Base-by-base conservation (phyloP, 169 alveolate species). In the Cryptosporidium felis region DNA sequence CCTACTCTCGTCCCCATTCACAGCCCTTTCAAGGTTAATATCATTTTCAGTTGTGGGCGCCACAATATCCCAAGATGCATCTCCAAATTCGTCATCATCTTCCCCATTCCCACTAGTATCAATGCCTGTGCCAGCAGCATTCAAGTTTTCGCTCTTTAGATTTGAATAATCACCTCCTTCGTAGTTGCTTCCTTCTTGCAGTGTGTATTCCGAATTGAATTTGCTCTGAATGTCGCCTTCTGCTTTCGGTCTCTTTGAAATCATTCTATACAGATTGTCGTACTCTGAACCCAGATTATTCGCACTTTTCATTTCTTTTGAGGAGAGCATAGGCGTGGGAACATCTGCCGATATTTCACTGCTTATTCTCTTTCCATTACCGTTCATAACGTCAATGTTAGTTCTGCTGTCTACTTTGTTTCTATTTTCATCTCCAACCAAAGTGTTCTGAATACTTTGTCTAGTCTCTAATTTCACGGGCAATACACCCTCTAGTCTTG, bases 81-180 rank as follows among this genome's bases (percentile, higher is more conserved):
- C 82, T 30, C 82, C 82, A 47, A 66, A 66, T 10, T 66, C 82
- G 38, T 66, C 82, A 10, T 66, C 82, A 10, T 28, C 66, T 3
- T 18, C n/a, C 2, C 32, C 66, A 28, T 12, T 4, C 1, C 18
- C 10, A 59, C 14, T 23, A 16, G 16, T 6, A 61, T 32, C n/a
- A 16, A 16, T 56, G 30, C 30, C 28, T 16, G 23, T 16, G 10
- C 30, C 41, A 56, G 14, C 30, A 4, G 34, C 0, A 56, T 56
- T 56, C 4, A 12, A 4, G 0, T 28, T 12, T 28, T 12, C 30
- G 1, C 16, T 32, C 9, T n/a, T 16, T 16, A 56, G 5, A 16
- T 5, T 16, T 16, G 4, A 4, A 56, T 16, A 28, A 6, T 56
- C 10, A 56, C 30, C 34, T 18, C 23, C 14, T n/a, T 56, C 34